Evolutionary conservation across 352 stramenopile genomes (phyloP).

Genomic region (Phytophthora quininea): DNA sequence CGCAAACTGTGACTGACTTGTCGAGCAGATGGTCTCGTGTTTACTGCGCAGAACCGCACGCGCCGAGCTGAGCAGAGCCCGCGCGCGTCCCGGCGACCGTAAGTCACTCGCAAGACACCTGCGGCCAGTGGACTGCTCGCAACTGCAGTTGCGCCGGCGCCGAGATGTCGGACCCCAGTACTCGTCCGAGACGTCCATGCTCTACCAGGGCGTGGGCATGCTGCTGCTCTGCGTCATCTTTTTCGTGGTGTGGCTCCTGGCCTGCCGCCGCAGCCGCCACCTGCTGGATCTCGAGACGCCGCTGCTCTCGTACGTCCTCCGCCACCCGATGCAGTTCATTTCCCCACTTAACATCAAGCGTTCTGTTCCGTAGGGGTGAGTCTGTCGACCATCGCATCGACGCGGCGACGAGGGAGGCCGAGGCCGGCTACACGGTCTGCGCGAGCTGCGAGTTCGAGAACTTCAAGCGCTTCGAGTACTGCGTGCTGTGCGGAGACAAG

Average conservation of each 20-base stretch:
- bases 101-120: not conserved
- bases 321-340: too few species aligned
- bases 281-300: constrained; percentile 55
- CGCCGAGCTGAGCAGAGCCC: not conserved
- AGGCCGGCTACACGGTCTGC: constrained; percentile 56
- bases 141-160: not conserved
- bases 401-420: constrained; percentile 62
- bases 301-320: constrained; percentile 43
- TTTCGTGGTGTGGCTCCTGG: constrained; percentile 56
- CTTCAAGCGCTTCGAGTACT: constrained; percentile 72
- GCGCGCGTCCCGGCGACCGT: not conserved
- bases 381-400: constrained; percentile 70
- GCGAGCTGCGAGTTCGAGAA: constrained; percentile 72
- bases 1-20: not conserved
- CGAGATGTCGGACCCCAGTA: constrained; percentile 14
- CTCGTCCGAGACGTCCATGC: constrained; percentile 44
- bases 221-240: constrained; percentile 60
- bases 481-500: constrained; percentile 68
- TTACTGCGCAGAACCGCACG: not conserved
- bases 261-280: constrained; percentile 46
- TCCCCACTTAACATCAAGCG: too few species aligned
- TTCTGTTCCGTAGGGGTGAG: constrained; percentile 27
- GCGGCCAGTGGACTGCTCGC: not conserved
- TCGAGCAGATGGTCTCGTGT: not conserved
- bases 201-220: constrained; percentile 68